A percentile compares a stretch with the other conserved stretches of the same genome.
phyloP scores from a whole-genome alignment of 164 flowering plant genomes.

The Kingdonia uniflora region DNA sequence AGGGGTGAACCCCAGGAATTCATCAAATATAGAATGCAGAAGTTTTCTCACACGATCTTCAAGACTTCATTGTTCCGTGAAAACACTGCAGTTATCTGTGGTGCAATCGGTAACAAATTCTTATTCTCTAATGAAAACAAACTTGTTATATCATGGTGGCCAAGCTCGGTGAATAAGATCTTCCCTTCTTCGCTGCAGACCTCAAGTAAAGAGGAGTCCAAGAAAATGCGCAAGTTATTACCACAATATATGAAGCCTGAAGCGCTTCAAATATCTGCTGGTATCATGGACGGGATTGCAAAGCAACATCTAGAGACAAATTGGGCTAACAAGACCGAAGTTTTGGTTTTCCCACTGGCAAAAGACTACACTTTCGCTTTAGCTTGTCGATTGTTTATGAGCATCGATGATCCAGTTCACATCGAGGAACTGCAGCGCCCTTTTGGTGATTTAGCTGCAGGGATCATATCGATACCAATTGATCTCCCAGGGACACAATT shows the following conservation, averaged over 20 bases:
- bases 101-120: slow-evolving; percentile 16
- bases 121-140: slow-evolving; percentile 19
- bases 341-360: no score
- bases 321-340: slow-evolving; percentile 15
- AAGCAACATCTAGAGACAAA: background rate
- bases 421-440: slow-evolving; percentile 11
- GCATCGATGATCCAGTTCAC: slow-evolving; percentile 26
- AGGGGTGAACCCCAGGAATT: slow-evolving; percentile 21
- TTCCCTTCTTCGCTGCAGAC: slow-evolving; percentile 17
- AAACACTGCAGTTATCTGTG: slow-evolving; percentile 5
- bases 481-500: slow-evolving; percentile 40
- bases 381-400: slow-evolving; percentile 18
- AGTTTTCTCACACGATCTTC: slow-evolving; percentile 11
- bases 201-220: slow-evolving; percentile 12
- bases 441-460: background rate
- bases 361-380: slow-evolving; percentile 17
- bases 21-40: slow-evolving; percentile 11
- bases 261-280: slow-evolving; percentile 13
- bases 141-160: slow-evolving; percentile 19
- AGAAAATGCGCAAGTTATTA: slow-evolving; percentile 10
- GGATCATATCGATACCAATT: slow-evolving; percentile 6
- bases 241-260: slow-evolving; percentile 16
- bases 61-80: slow-evolving; percentile 15
- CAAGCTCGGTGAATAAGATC: slow-evolving; percentile 11
- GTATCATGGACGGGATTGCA: slow-evolving; percentile 18